Evolutionary conservation across 495 filamentous ascomycete species (phyloP).

Genomic region (Hyaloscypha variabilis): DNA sequence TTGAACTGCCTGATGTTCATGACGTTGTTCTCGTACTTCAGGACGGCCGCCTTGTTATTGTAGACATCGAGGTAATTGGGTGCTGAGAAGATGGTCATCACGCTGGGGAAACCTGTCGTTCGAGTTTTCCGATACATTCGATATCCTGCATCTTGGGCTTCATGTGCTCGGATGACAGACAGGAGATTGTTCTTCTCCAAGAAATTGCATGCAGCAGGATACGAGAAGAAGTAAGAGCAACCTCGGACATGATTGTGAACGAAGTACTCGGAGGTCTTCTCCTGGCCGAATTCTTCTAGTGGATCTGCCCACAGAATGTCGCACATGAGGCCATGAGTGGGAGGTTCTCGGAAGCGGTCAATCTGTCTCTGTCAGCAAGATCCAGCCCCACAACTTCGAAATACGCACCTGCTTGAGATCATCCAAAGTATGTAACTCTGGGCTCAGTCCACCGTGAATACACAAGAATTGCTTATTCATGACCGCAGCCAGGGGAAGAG

Average conservation of each 20-base stretch:
- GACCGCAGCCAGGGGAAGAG: constrained; percentile 89
- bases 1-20: constrained; percentile 99
- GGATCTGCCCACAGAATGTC: constrained; percentile 99
- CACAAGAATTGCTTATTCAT: constrained; percentile 99
- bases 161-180: constrained; percentile 97
- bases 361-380: constrained; percentile 57
- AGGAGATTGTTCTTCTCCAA: constrained; percentile 98
- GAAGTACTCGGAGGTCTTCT: constrained; percentile 96
- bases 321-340: constrained; percentile 97
- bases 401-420: constrained; percentile 80
- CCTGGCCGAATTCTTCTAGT: constrained; percentile 98
- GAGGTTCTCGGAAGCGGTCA: constrained; percentile 95
- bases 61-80: constrained; percentile 99
- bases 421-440: constrained; percentile 93
- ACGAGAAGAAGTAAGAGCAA: constrained; percentile 99
- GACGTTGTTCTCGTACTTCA: constrained; percentile 99
- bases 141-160: constrained; percentile 97
- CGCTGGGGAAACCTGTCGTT: constrained; percentile 96
- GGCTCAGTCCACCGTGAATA: constrained; percentile 95
- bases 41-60: constrained; percentile 98
- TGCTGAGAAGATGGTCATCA: constrained; percentile 99
- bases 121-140: constrained; percentile 99
- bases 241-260: constrained; percentile 97
- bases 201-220: constrained; percentile 96
- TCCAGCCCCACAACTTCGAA: neutral